These are phyloP conservation scores for Fusarium luffae DNA, from an alignment of 2,329 filamentous ascomycete species.

Conservation along the genomic window DNA sequence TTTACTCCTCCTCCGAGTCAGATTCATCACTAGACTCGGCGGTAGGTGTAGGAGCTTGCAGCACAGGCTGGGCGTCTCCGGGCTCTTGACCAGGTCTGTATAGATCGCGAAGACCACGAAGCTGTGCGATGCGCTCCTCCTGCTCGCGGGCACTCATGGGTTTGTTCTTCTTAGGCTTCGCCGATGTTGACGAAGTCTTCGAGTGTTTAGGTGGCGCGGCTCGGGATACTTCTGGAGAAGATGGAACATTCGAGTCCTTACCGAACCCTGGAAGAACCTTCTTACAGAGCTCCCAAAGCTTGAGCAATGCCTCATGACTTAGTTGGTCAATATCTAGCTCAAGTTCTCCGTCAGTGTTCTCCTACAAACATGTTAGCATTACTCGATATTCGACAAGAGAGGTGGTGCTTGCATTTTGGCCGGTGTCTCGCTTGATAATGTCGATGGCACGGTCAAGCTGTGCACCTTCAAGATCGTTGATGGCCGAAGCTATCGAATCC, in stretches of 20 bases:
- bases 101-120: conserved; percentile 64
- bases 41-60: conserved; percentile 45
- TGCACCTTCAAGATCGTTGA: conserved; percentile 81
- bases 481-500: conserved; percentile 87
- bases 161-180: conserved; percentile 77
- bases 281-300: conserved; percentile 61
- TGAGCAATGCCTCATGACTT: conserved; percentile 64
- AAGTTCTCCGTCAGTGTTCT: conserved; percentile 69
- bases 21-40: conserved; percentile 58
- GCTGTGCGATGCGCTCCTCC: conserved; percentile 70
- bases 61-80: conserved; percentile 42
- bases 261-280: conserved; percentile 56
- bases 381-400: not conserved
- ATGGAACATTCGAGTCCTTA: conserved; percentile 47
- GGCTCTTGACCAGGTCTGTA: conserved; percentile 53
- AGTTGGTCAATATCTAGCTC: conserved; percentile 70
- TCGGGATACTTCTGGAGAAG: conserved; percentile 49
- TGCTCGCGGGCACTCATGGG: conserved; percentile 79
- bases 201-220: conserved; percentile 47
- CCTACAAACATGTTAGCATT: conserved; percentile 50
- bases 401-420: conserved; percentile 71
- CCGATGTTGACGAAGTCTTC: conserved; percentile 49
- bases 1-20: conserved; percentile 61
- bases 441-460: conserved; percentile 84
- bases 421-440: conserved; percentile 90